Percentiles rank a stretch among this genome's conserved stretches.
phyloP scores from a whole-genome alignment of 2,329 filamentous ascomycete species.

The Graphium sp. region DNA sequence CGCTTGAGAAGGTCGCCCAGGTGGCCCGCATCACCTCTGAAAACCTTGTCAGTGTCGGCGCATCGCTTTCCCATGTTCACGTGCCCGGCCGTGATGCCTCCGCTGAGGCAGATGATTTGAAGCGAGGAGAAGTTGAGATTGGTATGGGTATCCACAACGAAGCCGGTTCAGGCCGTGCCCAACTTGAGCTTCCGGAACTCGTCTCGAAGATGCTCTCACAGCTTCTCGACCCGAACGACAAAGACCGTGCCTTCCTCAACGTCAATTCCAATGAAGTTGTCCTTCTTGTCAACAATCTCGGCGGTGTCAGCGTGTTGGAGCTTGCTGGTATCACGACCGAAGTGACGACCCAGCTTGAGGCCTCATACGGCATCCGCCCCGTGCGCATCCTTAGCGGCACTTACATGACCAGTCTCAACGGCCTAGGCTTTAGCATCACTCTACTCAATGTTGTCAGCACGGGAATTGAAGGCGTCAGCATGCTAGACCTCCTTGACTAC shows the following conservation, averaged over 20 bases:
- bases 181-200: conserved; percentile 33
- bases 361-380: conserved; percentile 40
- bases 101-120: conserved; percentile 39
- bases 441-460: conserved; percentile 47
- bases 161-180: conserved; percentile 34
- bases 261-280: conserved; percentile 49
- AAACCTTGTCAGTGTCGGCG: conserved; percentile 74
- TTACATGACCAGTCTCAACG: conserved; percentile 67
- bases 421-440: conserved; percentile 57
- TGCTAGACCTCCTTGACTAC: conserved; percentile 55
- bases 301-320: conserved; percentile 56
- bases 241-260: conserved; percentile 53
- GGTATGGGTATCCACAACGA: conserved; percentile 73
- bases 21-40: conserved; percentile 55
- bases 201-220: conserved; percentile 52
- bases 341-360: conserved; percentile 44
- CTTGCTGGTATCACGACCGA: conserved; percentile 55
- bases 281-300: conserved; percentile 59
- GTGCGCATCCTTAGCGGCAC: conserved; percentile 51
- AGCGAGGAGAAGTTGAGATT: conserved; percentile 39
- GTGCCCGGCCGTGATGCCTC: conserved; percentile 52
- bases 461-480: conserved; percentile 39
- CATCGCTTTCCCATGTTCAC: conserved; percentile 80
- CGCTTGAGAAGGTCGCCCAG: conserved; percentile 53
- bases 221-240: conserved; percentile 47